Evolutionary conservation across 148 eudicot genomes (phyloP).

Genomic region (Tetragonia tetragonoides): DNA sequence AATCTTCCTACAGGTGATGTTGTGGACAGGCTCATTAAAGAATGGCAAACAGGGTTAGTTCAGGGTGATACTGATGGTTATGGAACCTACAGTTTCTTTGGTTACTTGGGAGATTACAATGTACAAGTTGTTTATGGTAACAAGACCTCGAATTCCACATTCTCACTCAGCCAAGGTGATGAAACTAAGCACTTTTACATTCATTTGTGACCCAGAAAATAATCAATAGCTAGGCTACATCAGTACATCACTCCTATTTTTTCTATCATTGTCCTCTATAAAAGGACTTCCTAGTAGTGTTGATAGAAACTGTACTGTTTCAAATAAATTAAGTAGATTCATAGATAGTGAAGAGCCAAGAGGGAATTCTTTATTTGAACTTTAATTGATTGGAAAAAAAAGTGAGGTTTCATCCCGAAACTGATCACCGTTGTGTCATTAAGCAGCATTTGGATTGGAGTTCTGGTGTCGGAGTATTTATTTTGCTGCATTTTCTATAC

Average conservation of each 20-base stretch:
- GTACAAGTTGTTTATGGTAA: conserved; percentile 36
- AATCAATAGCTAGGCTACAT: not conserved
- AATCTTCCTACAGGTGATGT: conserved; percentile 72
- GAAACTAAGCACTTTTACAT: conserved; percentile 69
- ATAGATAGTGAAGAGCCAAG: no score
- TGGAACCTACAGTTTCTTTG: conserved; percentile 62
- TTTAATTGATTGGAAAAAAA: not conserved
- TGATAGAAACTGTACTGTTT: no score
- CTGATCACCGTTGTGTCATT: no score
- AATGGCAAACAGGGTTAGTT: conserved; percentile 60
- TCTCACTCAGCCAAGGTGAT: conserved; percentile 48
- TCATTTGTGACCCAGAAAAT: conserved; percentile 32
- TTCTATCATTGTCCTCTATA: no score
- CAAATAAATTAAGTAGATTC: no score
- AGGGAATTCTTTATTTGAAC: not conserved
- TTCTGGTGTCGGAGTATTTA: no score
- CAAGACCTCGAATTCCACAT: conserved; percentile 38
- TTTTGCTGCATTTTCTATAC: no score
- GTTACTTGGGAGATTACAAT: conserved; percentile 67
- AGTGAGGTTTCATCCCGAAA: no score
- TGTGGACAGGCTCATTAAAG: conserved; percentile 63
- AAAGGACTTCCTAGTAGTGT: no score
- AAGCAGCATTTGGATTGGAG: no score
- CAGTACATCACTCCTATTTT: no score
- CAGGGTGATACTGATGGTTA: conserved; percentile 49